Conservation (phyloP, 179 eudicot genomes). For the Heliamphora pulchella region DNA sequence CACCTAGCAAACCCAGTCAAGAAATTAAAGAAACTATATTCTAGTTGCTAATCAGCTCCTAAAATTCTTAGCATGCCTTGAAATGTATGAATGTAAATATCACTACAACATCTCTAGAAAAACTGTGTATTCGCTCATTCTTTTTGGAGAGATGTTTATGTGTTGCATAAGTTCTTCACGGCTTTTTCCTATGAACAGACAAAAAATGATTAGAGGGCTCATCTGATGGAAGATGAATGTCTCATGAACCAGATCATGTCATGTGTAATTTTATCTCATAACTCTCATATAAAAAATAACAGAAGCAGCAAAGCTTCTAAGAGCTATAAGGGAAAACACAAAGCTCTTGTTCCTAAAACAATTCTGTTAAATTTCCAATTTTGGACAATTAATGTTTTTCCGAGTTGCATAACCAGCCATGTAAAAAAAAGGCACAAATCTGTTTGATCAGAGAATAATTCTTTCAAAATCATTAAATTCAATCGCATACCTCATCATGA, state of each 20-base stretch:
- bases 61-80: neutral
- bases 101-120: neutral
- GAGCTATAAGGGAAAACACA: neutral
- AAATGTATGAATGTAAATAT: neutral
- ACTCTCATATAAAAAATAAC: neutral
- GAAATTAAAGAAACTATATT: no score
- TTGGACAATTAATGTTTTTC: neutral
- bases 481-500: constrained; percentile 32
- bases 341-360: neutral
- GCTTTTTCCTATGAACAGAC: neutral
- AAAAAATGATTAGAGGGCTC: neutral
- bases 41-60: no score
- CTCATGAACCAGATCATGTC: neutral
- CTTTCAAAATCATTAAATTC: neutral
- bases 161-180: neutral
- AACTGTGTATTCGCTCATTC: neutral
- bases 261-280: neutral
- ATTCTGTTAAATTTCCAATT: neutral
- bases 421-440: neutral
- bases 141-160: neutral
- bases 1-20: neutral
- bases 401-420: neutral
- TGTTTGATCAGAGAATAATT: neutral
- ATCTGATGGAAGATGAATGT: neutral
- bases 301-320: neutral